Conservation (phyloP, 495 filamentous ascomycete genomes). For the Trichoderma reesei region DNA sequence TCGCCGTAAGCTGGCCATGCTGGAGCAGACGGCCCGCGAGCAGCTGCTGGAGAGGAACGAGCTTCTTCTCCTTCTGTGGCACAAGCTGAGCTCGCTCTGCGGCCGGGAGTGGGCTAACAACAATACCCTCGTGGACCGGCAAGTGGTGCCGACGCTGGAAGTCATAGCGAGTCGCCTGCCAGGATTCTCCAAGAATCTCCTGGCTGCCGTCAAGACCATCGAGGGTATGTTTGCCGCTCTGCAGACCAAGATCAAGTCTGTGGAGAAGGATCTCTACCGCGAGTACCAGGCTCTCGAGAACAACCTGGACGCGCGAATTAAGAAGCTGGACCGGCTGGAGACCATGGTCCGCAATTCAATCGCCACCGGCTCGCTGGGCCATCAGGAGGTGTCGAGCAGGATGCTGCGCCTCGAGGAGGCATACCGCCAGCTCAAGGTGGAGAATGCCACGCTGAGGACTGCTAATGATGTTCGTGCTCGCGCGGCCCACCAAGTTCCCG, state of each 20-base stretch:
- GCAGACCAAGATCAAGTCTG: slow-evolving; percentile 64
- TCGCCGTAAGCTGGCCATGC: slow-evolving; percentile 56
- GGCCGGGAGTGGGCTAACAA: slow-evolving; percentile 86
- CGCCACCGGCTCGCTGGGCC: slow-evolving; percentile 31
- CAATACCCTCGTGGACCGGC: slow-evolving; percentile 80
- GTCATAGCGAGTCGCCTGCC: slow-evolving; percentile 70
- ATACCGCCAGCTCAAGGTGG: slow-evolving; percentile 73
- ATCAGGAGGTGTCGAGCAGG: slow-evolving; percentile 35
- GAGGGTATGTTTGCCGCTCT: slow-evolving; percentile 75
- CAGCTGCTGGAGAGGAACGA: slow-evolving; percentile 84
- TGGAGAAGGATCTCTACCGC: slow-evolving; percentile 81
- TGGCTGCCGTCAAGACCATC: slow-evolving; percentile 78
- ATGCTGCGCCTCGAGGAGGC: slow-evolving; percentile 64
- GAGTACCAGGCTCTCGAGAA: slow-evolving; percentile 84
- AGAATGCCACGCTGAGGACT: slow-evolving; percentile 63
- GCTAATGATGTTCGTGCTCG: slow-evolving; percentile 36
- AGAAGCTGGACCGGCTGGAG: slow-evolving; percentile 83
- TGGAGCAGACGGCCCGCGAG: slow-evolving; percentile 73
- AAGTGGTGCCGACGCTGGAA: slow-evolving; percentile 67
- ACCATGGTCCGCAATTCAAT: slow-evolving; percentile 51
- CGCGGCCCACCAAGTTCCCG: slow-evolving; percentile 20
- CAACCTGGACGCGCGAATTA: slow-evolving; percentile 64
- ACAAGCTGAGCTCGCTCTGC: slow-evolving; percentile 73
- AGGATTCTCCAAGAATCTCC: slow-evolving; percentile 78
- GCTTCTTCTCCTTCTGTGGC: slow-evolving; percentile 78